Percentiles rank a stretch among this genome's conserved stretches.
phyloP scores from a whole-genome alignment of 164 flowering plant genomes.

The Kalanchoe fedtschenkoi region DNA sequence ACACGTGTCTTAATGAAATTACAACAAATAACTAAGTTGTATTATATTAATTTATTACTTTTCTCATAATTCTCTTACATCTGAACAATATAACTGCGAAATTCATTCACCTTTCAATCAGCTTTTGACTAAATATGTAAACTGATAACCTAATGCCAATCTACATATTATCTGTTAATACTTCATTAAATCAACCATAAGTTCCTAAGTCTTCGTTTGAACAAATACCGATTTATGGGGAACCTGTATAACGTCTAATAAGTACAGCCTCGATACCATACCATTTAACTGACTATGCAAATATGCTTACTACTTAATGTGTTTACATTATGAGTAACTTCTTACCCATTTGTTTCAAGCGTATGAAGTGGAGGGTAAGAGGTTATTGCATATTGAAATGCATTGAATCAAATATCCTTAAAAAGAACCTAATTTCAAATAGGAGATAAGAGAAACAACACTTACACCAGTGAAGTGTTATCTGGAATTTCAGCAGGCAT shows the following conservation, averaged over 20 bases:
- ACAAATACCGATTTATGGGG: background rate
- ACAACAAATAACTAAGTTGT: background rate
- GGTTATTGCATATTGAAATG: background rate
- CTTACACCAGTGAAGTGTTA: conserved; percentile 78
- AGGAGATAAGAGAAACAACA: conserved; percentile 5
- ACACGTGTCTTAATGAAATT: background rate
- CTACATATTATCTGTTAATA: background rate
- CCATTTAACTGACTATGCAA: background rate
- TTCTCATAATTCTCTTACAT: background rate
- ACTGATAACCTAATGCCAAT: background rate
- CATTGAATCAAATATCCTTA: background rate
- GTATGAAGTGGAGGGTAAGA: background rate
- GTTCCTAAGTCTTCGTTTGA: background rate
- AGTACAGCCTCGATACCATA: background rate
- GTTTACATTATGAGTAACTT: background rate
- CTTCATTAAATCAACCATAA: background rate
- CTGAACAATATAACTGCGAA: background rate
- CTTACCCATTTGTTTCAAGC: background rate
- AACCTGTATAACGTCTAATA: background rate
- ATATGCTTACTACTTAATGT: background rate
- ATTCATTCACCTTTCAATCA: background rate
- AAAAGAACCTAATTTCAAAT: background rate
- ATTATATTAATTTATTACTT: background rate
- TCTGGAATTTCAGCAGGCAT: conserved; percentile 99
- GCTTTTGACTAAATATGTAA: background rate